Evolutionary conservation across 495 filamentous ascomycete genomes (phyloP).

Genomic region (Penicillium pancosmium): DNA sequence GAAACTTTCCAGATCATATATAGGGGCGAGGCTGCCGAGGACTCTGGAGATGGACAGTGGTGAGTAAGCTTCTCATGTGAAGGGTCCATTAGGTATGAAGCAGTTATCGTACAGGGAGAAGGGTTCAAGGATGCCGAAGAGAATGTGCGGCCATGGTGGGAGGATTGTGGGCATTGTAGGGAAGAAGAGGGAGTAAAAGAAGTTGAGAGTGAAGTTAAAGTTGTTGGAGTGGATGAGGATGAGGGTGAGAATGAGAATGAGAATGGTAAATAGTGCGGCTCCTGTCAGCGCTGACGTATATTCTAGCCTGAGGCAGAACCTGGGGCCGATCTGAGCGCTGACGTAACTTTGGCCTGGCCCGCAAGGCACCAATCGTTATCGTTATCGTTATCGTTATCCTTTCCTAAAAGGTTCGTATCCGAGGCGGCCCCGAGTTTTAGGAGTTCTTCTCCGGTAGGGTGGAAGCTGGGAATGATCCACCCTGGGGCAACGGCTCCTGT

Average conservation of each 20-base stretch:
- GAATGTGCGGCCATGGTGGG: conserved; percentile 44
- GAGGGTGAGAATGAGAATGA: too few species aligned
- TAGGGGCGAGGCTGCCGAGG: conserved; percentile 56
- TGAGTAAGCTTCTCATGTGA: conserved; percentile 14
- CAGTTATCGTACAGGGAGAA: conserved; percentile 59
- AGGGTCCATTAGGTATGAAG: not conserved
- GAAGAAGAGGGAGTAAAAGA: not conserved
- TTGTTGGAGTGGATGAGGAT: too few species aligned
- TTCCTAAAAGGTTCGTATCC: too few species aligned
- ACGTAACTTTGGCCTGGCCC: not conserved
- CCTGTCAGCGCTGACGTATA: not conserved
- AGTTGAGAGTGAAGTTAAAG: conserved; percentile 6
- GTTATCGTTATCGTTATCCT: conserved; percentile 2
- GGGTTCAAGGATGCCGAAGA: conserved; percentile 64
- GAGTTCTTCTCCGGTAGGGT: not conserved
- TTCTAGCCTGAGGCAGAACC: not conserved
- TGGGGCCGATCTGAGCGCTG: too few species aligned
- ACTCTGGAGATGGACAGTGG: conserved; percentile 41
- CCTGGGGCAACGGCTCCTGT: not conserved
- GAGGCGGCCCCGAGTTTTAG: too few species aligned
- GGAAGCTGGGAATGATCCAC: not conserved
- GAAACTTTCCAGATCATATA: conserved; percentile 61
- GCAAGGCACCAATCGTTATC: not conserved
- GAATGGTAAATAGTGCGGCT: not conserved
- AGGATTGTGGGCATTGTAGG: conserved; percentile 40